phyloP scores from a whole-genome alignment of 805 yeast species.

The Spathaspora girioi region DNA sequence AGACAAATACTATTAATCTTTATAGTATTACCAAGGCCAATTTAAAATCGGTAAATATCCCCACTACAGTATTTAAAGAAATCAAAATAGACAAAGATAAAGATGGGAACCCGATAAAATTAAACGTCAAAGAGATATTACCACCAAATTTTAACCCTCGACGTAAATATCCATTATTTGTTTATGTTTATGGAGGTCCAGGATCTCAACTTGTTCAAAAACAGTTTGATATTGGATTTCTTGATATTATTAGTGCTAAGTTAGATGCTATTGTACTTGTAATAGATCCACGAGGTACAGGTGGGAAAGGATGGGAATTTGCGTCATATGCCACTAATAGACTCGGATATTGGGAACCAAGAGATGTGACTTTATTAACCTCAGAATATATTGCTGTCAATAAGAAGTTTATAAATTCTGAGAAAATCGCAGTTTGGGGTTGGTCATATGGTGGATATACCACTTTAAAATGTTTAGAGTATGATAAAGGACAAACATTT shows the following conservation, averaged over 20 bases:
- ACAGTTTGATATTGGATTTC: conserved; percentile 48
- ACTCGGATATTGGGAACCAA: conserved; percentile 75
- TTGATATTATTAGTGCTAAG: conserved; percentile 54
- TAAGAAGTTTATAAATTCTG: conserved; percentile 48
- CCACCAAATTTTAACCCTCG: conserved; percentile 53
- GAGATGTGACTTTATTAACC: conserved; percentile 56
- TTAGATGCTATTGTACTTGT: conserved; percentile 59
- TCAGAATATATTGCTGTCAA: conserved; percentile 45
- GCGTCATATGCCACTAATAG: conserved; percentile 52
- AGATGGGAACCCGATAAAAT: conserved; percentile 22
- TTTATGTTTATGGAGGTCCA: conserved; percentile 77
- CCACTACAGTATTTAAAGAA: conserved; percentile 42
- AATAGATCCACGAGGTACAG: conserved; percentile 81
- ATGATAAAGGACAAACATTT: conserved; percentile 71
- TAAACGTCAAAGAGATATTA: conserved; percentile 57
- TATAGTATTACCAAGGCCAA: conserved; percentile 11
- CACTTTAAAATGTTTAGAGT: conserved; percentile 85
- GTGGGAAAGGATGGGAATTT: conserved; percentile 70
- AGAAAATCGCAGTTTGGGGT: conserved; percentile 86
- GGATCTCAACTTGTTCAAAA: conserved; percentile 61
- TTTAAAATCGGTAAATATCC: conserved; percentile 43
- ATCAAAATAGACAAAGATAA: conserved; percentile 26
- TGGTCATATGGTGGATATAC: conserved; percentile 98
- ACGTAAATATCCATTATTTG: conserved; percentile 58
- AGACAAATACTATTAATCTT: conserved; percentile 14